Percentiles rank a stretch among this genome's conserved stretches.
These are phyloP conservation scores for Arxiozyma heterogenica DNA, from an alignment of 1,139 yeast genomes.

Conservation along the genomic window DNA sequence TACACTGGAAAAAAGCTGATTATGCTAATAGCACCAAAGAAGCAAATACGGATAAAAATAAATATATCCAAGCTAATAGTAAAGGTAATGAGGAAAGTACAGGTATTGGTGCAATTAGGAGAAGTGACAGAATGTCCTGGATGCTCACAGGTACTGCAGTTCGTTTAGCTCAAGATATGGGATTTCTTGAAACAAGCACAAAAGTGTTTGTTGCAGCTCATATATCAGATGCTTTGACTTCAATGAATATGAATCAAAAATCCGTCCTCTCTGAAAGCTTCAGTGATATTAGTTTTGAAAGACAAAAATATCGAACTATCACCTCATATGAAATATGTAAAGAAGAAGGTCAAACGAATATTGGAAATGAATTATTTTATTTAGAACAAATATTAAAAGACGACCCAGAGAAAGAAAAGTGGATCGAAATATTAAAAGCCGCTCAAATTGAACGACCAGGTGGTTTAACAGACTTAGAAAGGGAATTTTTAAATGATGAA, in stretches of 20 bases:
- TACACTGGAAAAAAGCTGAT: slow-evolving; percentile 82
- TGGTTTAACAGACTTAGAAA: slow-evolving; percentile 28
- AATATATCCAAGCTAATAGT: slow-evolving; percentile 5
- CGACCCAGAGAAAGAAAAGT: slow-evolving; percentile 28
- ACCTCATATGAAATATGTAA: slow-evolving; percentile 39
- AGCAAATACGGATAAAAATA: background rate
- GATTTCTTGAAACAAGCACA: slow-evolving; percentile 63
- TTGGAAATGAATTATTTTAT: slow-evolving; percentile 30
- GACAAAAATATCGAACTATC: slow-evolving; percentile 17
- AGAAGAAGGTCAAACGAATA: slow-evolving; percentile 36
- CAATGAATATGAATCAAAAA: slow-evolving; percentile 60
- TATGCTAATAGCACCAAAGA: slow-evolving; percentile 50
- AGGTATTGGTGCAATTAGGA: slow-evolving; percentile 75
- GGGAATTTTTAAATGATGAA: slow-evolving; percentile 28
- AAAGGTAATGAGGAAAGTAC: slow-evolving; percentile 45
- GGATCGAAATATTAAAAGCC: slow-evolving; percentile 15
- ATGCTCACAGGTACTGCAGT: slow-evolving; percentile 85
- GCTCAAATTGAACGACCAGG: slow-evolving; percentile 9
- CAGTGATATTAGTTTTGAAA: slow-evolving; percentile 50
- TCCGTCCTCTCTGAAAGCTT: slow-evolving; percentile 62
- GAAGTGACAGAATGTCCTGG: slow-evolving; percentile 90
- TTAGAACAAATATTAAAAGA: slow-evolving; percentile 18
- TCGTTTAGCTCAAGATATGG: slow-evolving; percentile 80
- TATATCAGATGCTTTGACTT: slow-evolving; percentile 68
- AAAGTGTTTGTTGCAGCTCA: slow-evolving; percentile 77